These are phyloP conservation scores for Tetrapisispora namnaoensis DNA, from an alignment of 805 yeast species.

Conservation along the genomic window DNA sequence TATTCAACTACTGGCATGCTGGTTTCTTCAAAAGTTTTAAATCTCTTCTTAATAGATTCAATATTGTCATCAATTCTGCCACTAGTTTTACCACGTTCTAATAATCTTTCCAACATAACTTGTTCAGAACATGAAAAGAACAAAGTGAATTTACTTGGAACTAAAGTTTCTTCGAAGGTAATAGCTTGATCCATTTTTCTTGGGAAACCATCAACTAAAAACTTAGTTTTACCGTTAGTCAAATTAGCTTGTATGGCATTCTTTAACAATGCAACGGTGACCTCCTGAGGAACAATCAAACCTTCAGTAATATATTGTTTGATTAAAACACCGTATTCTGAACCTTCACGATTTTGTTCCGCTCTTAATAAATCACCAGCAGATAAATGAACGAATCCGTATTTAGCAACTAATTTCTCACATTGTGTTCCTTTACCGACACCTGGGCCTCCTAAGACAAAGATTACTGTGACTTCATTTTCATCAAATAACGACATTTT, in stretches of 20 bases:
- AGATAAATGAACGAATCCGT: conserved; percentile 74
- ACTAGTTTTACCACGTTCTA: conserved; percentile 88
- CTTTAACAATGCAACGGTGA: conserved; percentile 74
- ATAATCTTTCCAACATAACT: conserved; percentile 74
- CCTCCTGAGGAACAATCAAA: conserved; percentile 82
- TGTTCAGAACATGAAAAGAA: conserved; percentile 76
- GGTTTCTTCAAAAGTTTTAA: conserved; percentile 75
- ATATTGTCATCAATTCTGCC: conserved; percentile 91
- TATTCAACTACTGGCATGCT: conserved; percentile 90
- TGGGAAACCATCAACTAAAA: conserved; percentile 93
- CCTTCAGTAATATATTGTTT: conserved; percentile 82
- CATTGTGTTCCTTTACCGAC: conserved; percentile 98
- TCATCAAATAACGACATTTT: conserved; percentile 35
- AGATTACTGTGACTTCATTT: conserved; percentile 67
- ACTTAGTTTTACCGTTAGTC: conserved; percentile 42
- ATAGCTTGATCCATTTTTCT: conserved; percentile 96
- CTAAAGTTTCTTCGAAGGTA: conserved; percentile 76
- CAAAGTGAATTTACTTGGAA: conserved; percentile 57
- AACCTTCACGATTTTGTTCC: conserved; percentile 76
- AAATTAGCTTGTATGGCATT: conserved; percentile 59
- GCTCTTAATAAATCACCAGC: conserved; percentile 97
- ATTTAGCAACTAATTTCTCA: conserved; percentile 69
- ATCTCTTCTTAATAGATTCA: conserved; percentile 84
- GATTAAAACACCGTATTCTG: conserved; percentile 77
- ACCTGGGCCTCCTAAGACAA: conserved; percentile 96